These are phyloP conservation scores for Chenopodium berlandieri DNA, from an alignment of 148 eudicot genomes.

Conservation along the genomic window DNA sequence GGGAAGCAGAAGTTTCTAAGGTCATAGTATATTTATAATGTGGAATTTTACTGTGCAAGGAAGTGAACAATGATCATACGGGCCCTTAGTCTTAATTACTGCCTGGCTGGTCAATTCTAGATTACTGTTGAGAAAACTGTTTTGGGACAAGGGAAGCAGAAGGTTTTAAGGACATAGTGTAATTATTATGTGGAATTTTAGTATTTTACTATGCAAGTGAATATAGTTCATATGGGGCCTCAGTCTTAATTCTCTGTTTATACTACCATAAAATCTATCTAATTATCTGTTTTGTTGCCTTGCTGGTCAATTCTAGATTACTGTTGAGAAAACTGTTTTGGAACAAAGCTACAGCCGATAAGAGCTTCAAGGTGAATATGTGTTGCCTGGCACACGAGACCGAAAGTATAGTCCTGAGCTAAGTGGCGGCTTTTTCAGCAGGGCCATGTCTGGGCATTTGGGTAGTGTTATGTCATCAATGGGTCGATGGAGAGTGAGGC, in stretches of 20 bases:
- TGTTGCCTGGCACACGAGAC: conserved; percentile 91
- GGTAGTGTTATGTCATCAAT: conserved; percentile 89
- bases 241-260: neutral
- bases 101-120: conserved; percentile 37
- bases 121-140: conserved; percentile 91
- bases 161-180: neutral
- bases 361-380: conserved; percentile 98
- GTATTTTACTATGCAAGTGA: neutral
- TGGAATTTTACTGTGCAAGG: neutral
- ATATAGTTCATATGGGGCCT: neutral
- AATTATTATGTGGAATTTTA: neutral
- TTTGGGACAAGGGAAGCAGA: conserved; percentile 47
- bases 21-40: neutral
- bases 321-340: conserved; percentile 89
- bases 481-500: conserved; percentile 99
- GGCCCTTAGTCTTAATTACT: neutral
- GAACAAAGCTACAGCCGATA: conserved; percentile 94
- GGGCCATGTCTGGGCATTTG: conserved; percentile 90
- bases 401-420: conserved; percentile 60
- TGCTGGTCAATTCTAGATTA: conserved; percentile 53
- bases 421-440: conserved; percentile 59
- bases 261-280: neutral
- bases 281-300: neutral
- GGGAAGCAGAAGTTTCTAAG: neutral
- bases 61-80: neutral